Evolutionary conservation across 139 green algal genomes (phyloP).

Genomic region (Limnomonas spitsbergensis): DNA sequence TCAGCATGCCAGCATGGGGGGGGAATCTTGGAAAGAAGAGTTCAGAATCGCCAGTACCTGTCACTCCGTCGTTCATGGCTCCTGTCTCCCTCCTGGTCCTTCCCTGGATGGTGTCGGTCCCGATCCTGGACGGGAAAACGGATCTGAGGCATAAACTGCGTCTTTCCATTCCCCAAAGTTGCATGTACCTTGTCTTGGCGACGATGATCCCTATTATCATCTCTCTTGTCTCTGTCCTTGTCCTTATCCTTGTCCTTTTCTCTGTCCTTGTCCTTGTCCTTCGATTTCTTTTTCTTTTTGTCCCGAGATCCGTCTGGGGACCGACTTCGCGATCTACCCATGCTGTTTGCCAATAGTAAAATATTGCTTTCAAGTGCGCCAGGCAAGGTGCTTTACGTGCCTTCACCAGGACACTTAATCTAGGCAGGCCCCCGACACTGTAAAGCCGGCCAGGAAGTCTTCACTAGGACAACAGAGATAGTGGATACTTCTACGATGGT

Average conservation of each 20-base stretch:
- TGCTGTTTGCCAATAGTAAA: too few species aligned
- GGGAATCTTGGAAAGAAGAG: too few species aligned
- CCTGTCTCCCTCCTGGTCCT: neutral
- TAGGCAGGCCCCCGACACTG: too few species aligned
- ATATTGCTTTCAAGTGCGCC: too few species aligned
- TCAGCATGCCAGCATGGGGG: too few species aligned
- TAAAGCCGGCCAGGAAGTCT: too few species aligned
- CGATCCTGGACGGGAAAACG: too few species aligned
- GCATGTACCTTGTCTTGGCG: neutral
- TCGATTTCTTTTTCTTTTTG: slow-evolving; percentile 19
- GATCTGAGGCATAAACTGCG: neutral
- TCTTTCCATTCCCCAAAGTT: neutral
- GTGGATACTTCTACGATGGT: too few species aligned
- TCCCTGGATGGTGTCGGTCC: neutral
- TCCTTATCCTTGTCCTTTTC: slow-evolving; percentile 11
- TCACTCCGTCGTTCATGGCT: neutral
- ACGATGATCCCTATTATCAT: too few species aligned
- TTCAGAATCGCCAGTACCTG: neutral
- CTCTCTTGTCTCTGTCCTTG: slow-evolving; percentile 4
- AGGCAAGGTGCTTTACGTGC: too few species aligned
- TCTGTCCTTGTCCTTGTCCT: slow-evolving; percentile 26
- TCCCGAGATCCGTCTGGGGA: neutral
- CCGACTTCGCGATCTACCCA: neutral
- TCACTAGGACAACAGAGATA: too few species aligned
- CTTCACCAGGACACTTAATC: too few species aligned